Conservation (phyloP, 2,329 filamentous ascomycete species). For the Epichloe glyceriae region DNA sequence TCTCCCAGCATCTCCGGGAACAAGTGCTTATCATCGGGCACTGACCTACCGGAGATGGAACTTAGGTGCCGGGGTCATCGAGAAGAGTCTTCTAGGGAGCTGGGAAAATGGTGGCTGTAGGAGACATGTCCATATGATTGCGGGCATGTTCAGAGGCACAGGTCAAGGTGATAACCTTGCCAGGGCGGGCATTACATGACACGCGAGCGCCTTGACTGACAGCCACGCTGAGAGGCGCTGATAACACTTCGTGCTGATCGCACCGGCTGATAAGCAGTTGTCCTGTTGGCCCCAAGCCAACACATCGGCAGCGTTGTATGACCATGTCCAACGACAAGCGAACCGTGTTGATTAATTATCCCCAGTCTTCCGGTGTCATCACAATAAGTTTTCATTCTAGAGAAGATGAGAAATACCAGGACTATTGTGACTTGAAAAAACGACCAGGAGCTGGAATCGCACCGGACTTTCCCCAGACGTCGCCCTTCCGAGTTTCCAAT, state of each 20-base stretch:
- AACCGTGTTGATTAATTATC: not conserved
- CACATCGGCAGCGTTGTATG: not conserved
- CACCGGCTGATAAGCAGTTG: not conserved
- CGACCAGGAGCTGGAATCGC: too few relatives aligned
- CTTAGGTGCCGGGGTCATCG: not conserved
- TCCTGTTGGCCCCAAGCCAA: not conserved
- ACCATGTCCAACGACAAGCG: too few relatives aligned
- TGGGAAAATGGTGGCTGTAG: not conserved
- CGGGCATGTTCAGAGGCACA: not conserved
- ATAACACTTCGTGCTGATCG: not conserved
- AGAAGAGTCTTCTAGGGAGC: not conserved
- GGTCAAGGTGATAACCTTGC: not conserved
- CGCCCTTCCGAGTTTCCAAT: too few relatives aligned
- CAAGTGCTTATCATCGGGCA: not conserved
- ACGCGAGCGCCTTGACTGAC: not conserved
- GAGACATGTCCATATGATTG: not conserved
- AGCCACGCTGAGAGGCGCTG: not conserved
- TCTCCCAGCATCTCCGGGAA: slow-evolving; percentile 6
- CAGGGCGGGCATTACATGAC: not conserved
- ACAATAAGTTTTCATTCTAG: too few relatives aligned
- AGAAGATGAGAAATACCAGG: too few relatives aligned
- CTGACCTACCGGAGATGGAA: not conserved
- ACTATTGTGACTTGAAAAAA: too few relatives aligned
- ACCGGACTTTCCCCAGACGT: too few relatives aligned
- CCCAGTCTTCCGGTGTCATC: too few relatives aligned